Evolutionary conservation across 345 rosid genomes (phyloP).

Genomic region (Orychophragmus violaceus): DNA sequence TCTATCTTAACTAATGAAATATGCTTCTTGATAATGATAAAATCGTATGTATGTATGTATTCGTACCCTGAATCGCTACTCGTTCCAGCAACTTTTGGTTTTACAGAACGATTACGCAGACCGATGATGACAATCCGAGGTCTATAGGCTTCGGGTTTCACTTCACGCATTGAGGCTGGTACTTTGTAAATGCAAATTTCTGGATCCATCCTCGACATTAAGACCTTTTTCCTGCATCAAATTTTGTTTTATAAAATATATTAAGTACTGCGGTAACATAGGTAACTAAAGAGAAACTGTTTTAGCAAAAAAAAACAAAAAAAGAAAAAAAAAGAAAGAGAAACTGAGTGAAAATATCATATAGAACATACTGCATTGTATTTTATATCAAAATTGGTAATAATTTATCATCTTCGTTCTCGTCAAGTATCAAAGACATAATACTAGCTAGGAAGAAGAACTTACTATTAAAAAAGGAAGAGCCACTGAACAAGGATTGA

Average conservation of each 20-base stretch:
- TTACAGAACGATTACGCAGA: neutral
- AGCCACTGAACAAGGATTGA: neutral
- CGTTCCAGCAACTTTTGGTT: neutral
- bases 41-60: neutral
- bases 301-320: neutral
- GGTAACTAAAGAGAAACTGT: neutral
- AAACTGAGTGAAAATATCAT: neutral
- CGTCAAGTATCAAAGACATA: neutral
- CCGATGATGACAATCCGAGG: conserved; percentile 5
- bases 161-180: neutral
- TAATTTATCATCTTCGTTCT: neutral
- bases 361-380: neutral
- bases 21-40: neutral
- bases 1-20: neutral
- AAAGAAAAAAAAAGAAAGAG: neutral
- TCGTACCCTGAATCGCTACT: neutral
- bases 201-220: neutral
- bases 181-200: neutral
- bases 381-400: too few species aligned
- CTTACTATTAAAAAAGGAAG: neutral
- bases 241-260: neutral
- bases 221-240: neutral
- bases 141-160: conserved; percentile 6
- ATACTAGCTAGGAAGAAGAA: neutral
- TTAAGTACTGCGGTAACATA: neutral